Conservation (phyloP, 148 eudicot species). For the Beta vulgaris region DNA sequence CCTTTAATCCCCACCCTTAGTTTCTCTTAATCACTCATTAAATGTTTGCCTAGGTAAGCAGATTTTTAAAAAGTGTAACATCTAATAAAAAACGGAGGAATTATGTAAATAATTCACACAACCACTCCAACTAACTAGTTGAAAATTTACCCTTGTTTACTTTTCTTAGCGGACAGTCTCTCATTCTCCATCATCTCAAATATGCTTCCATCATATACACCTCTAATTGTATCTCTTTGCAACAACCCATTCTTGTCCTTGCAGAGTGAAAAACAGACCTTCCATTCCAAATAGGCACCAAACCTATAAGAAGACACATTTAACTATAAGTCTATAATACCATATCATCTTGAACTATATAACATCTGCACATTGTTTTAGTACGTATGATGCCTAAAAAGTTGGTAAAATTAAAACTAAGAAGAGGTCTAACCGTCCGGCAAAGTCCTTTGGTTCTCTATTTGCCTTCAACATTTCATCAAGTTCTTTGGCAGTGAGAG, state of each 20-base stretch:
- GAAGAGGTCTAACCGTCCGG: constrained; percentile 65
- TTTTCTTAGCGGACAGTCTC: constrained; percentile 34
- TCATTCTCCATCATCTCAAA: constrained; percentile 62
- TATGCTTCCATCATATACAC: constrained; percentile 71
- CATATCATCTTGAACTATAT: too few species aligned
- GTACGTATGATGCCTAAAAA: too few species aligned
- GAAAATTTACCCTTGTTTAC: constrained; percentile 29
- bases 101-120: not conserved
- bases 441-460: constrained; percentile 53
- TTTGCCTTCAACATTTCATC: constrained; percentile 50
- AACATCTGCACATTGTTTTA: too few species aligned
- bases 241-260: constrained; percentile 68
- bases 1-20: too few species aligned
- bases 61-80: too few species aligned
- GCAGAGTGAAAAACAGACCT: constrained; percentile 50
- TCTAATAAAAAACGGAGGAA: not conserved
- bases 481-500: constrained; percentile 55
- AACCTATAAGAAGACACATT: not conserved
- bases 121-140: not conserved
- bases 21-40: too few species aligned
- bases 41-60: too few species aligned
- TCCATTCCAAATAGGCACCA: constrained; percentile 56
- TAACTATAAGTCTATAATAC: too few species aligned
- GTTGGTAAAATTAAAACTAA: too few species aligned
- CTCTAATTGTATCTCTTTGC: constrained; percentile 51